Evolutionary conservation across 108 stramenopile species (phyloP).

Genomic region (Skeletonema tropicum): DNA sequence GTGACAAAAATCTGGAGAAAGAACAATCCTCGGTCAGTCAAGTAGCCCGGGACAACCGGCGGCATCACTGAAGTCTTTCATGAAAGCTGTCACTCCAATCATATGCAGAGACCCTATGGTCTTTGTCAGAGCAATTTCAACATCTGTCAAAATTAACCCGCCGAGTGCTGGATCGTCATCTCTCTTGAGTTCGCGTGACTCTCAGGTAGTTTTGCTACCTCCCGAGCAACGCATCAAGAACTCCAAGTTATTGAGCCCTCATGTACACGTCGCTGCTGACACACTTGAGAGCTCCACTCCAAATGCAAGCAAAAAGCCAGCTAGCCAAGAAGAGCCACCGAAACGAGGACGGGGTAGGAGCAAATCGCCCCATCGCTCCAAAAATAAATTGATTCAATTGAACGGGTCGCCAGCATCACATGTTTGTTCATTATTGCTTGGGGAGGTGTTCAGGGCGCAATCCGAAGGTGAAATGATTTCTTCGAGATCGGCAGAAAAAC

Average conservation of each 20-base stretch:
- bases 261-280: slow-evolving; percentile 9
- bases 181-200: slow-evolving; percentile 14
- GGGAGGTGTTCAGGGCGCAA: slow-evolving; percentile 36
- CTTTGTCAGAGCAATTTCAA: slow-evolving; percentile 74
- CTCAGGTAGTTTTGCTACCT: slow-evolving; percentile 51
- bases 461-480: slow-evolving; percentile 2
- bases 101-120: slow-evolving; percentile 72
- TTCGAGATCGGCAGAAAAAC: neutral
- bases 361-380: slow-evolving; percentile 52
- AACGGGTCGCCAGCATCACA: slow-evolving; percentile 60
- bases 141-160: slow-evolving; percentile 49
- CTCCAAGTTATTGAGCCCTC: slow-evolving; percentile 45
- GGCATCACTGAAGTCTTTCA: slow-evolving; percentile 57
- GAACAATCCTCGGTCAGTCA: slow-evolving; percentile 44
- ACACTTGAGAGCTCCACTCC: neutral
- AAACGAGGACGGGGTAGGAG: slow-evolving; percentile 44
- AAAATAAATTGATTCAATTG: slow-evolving; percentile 42
- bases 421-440: slow-evolving; percentile 61
- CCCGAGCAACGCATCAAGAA: slow-evolving; percentile 53
- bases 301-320: slow-evolving; percentile 19
- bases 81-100: slow-evolving; percentile 65
- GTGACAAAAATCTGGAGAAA: slow-evolving; percentile 63
- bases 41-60: slow-evolving; percentile 26
- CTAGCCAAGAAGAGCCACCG: slow-evolving; percentile 45
- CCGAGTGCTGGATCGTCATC: slow-evolving; percentile 30